phyloP scores from a whole-genome alignment of 345 rosid genomes.

The Eucalyptus polyanthemos region DNA sequence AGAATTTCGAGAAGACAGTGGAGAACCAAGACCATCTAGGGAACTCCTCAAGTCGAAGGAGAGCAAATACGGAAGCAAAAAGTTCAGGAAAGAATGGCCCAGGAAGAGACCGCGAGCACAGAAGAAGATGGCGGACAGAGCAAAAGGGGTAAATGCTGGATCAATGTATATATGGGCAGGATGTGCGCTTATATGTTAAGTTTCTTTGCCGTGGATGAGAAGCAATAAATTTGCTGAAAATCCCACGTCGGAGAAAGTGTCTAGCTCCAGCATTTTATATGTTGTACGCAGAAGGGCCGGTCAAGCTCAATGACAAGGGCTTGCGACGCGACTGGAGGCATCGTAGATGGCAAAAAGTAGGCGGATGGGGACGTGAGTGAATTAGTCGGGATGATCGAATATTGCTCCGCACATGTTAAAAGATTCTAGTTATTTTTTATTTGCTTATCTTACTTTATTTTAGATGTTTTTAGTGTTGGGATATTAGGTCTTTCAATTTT shows the following conservation, averaged over 20 bases:
- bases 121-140: background rate
- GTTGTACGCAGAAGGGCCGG: too few relatives aligned
- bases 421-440: too few relatives aligned
- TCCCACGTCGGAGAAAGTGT: background rate
- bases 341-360: too few relatives aligned
- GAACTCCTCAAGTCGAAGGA: conserved; percentile 21
- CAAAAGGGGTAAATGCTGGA: background rate
- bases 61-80: conserved; percentile 1
- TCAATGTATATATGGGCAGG: background rate
- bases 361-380: too few relatives aligned
- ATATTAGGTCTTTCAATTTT: too few relatives aligned
- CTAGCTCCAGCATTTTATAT: background rate
- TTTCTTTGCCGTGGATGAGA: background rate
- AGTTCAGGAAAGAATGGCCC: background rate
- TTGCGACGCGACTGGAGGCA: too few relatives aligned
- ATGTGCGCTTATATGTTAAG: background rate
- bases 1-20: conserved; percentile 75
- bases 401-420: too few relatives aligned
- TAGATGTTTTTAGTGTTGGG: too few relatives aligned
- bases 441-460: too few relatives aligned
- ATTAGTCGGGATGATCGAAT: too few relatives aligned
- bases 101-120: too few relatives aligned
- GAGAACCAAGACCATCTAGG: conserved; percentile 24
- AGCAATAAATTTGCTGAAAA: background rate
- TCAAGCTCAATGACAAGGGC: too few relatives aligned